Evolutionary conservation across 139 green algal genomes (phyloP).

Genomic region (Micractinium conductrix): DNA sequence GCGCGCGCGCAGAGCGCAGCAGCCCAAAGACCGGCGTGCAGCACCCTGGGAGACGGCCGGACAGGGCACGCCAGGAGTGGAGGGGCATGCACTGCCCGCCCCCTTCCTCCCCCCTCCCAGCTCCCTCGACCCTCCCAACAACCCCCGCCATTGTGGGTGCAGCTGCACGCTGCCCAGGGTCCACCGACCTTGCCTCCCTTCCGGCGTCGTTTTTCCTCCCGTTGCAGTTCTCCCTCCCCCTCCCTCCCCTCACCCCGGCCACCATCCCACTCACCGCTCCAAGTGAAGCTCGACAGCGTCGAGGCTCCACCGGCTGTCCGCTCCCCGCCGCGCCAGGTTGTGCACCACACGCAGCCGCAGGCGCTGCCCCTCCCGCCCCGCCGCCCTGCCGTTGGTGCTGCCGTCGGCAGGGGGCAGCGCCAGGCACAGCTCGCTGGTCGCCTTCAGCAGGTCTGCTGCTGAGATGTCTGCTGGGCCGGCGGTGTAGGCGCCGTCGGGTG

Average conservation of each 20-base stretch:
- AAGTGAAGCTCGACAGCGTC: conserved; percentile 50
- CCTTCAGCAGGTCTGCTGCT: not conserved
- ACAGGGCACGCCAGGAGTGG: too few relatives aligned
- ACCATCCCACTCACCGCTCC: conserved; percentile 44
- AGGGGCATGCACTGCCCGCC: too few relatives aligned
- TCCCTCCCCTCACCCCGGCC: not conserved
- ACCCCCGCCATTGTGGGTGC: too few relatives aligned
- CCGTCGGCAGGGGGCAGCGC: not conserved
- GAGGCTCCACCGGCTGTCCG: conserved; percentile 41
- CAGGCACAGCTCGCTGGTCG: conserved; percentile 30
- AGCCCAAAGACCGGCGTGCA: too few relatives aligned
- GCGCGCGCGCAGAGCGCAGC: too few relatives aligned
- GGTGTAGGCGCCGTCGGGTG: conserved; percentile 41
- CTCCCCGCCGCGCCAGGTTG: conserved; percentile 46
- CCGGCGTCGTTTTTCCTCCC: not conserved
- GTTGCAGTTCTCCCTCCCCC: too few relatives aligned
- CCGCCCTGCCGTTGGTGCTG: too few relatives aligned
- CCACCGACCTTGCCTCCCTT: not conserved
- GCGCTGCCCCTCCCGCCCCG: not conserved
- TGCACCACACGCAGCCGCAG: conserved; percentile 53
- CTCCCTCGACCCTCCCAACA: too few relatives aligned
- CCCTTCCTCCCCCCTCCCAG: too few relatives aligned
- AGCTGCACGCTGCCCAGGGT: not conserved
- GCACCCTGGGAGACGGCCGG: too few relatives aligned
- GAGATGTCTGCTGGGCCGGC: conserved; percentile 25